phyloP scores from a whole-genome alignment of 352 stramenopile species.

The Phytophthora fragariae region DNA sequence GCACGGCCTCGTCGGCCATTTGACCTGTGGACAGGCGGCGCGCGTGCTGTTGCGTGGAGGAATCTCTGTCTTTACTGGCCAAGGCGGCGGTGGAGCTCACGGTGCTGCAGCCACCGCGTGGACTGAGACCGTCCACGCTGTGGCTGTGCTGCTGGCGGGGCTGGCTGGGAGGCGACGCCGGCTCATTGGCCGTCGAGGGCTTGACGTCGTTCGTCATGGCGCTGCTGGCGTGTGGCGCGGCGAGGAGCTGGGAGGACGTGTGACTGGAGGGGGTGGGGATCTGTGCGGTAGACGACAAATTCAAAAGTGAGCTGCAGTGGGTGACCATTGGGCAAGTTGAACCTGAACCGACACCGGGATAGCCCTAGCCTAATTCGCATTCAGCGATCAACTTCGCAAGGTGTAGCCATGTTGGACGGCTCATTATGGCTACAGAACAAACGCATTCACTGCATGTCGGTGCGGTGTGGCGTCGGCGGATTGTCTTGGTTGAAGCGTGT shows the following conservation, averaged over 20 bases:
- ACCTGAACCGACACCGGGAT: slow-evolving; percentile 3
- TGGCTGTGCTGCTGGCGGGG: slow-evolving; percentile 39
- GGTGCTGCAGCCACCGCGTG: not conserved
- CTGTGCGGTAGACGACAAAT: not conserved
- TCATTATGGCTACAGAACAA: no score
- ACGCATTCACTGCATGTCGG: slow-evolving; percentile 1
- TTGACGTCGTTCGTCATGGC: slow-evolving; percentile 2
- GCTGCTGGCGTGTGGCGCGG: slow-evolving; percentile 4
- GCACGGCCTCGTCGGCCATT: slow-evolving; percentile 61
- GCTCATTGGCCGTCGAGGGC: not conserved
- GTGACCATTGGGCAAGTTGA: not conserved
- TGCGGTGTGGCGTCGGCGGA: slow-evolving; percentile 9
- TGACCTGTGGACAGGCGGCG: slow-evolving; percentile 54
- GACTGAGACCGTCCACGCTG: slow-evolving; percentile 38
- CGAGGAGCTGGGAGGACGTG: not conserved
- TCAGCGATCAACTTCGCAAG: slow-evolving; percentile 7
- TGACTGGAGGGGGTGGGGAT: not conserved
- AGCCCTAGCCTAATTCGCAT: slow-evolving; percentile 8
- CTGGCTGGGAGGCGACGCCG: not conserved
- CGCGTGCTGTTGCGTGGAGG: slow-evolving; percentile 1
- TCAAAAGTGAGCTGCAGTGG: slow-evolving; percentile 10
- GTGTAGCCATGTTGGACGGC: no score
- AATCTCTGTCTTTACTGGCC: slow-evolving; percentile 8
- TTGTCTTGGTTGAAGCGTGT: slow-evolving; percentile 11
- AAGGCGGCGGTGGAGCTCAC: slow-evolving; percentile 7